These are phyloP conservation scores for Clarireedia hainanense DNA, from an alignment of 2,329 filamentous ascomycete species.

Conservation along the genomic window DNA sequence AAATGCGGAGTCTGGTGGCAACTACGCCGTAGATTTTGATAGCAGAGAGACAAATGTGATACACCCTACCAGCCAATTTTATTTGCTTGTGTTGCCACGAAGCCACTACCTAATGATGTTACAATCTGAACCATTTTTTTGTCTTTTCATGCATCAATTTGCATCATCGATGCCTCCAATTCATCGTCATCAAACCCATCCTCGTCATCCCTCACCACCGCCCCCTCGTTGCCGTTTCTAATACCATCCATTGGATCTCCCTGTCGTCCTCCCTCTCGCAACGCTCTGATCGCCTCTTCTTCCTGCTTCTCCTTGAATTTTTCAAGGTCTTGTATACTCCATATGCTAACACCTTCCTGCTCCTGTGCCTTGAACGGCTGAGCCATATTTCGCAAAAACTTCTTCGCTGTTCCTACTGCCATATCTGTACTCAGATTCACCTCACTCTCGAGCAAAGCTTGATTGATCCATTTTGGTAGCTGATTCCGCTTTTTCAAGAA, in stretches of 20 bases:
- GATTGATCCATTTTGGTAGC: slow-evolving; percentile 93
- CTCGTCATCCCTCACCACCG: slow-evolving; percentile 20
- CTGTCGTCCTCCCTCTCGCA: slow-evolving; percentile 36
- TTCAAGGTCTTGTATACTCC: slow-evolving; percentile 74
- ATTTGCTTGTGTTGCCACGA: neutral
- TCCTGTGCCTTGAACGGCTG: slow-evolving; percentile 77
- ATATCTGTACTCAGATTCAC: slow-evolving; percentile 92
- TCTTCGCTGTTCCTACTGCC: slow-evolving; percentile 80
- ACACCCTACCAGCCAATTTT: slow-evolving; percentile 1
- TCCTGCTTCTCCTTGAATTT: slow-evolving; percentile 70
- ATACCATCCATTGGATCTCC: slow-evolving; percentile 11
- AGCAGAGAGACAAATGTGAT: neutral
- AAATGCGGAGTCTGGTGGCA: neutral
- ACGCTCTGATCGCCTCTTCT: slow-evolving; percentile 56
- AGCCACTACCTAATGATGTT: neutral
- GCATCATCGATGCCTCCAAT: slow-evolving; percentile 46
- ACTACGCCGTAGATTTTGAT: neutral
- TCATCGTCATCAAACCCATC: slow-evolving; percentile 29
- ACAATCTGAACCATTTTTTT: neutral
- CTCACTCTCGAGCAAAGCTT: slow-evolving; percentile 77
- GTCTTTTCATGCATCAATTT: slow-evolving; percentile 17
- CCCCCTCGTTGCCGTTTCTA: slow-evolving; percentile 16
- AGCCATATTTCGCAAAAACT: slow-evolving; percentile 85
- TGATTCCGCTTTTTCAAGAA: slow-evolving; percentile 89
- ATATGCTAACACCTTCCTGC: slow-evolving; percentile 89